Base-by-base conservation (phyloP, 768 basidiomycete genomes). In the Auriscalpium vulgare region DNA sequence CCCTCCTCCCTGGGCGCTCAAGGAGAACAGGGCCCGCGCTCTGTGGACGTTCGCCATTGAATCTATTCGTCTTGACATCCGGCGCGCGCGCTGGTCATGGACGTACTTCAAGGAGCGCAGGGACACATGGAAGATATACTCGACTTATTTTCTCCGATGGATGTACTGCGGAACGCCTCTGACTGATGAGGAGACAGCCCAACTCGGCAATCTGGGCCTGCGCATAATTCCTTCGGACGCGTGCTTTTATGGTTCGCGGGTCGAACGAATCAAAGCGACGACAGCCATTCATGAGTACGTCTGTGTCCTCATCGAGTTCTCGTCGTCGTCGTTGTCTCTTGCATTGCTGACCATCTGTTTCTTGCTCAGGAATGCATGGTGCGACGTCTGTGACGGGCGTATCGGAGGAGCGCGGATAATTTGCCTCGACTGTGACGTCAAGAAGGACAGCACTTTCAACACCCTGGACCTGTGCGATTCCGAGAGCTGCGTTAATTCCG, bases 381-480 rank as follows among this genome's bases (percentile, higher is more conserved):
- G 69, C 51, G 69, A 67, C 47, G 57, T 44, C 10, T 72, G 71
- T 47, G 50, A 54, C 10, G 65, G 66, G 0, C 34, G 8, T 14
- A 65, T 69, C 2, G 67, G 62, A 10, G 70, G 70, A 1, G 49
- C 66, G 8, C 67, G 69, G 7, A 56, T 70, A 16, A 61, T 66
- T 37, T 72, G 71, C 37, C 58, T 72, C n/a, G 63, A 68, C 47
- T 72, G 71, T 40, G 61, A 63, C 47, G 53, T 57, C 8, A 49
- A 59, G 17, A n/a, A 4, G 17, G 43, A 29, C 3, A n/a, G 29
- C 35, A n/a, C 16, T 8, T 29, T 56, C 10, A 59, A 63, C 38
- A 67, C 65, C 10, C 49, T 71, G 16, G 68, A 72, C 57, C 63
- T 72, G 36, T 71, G 69, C 58, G 62, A 64, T 19, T 29, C 58